Base-by-base conservation (phyloP, 768 basidiomycete genomes). In the Mycena alexandri region DNA sequence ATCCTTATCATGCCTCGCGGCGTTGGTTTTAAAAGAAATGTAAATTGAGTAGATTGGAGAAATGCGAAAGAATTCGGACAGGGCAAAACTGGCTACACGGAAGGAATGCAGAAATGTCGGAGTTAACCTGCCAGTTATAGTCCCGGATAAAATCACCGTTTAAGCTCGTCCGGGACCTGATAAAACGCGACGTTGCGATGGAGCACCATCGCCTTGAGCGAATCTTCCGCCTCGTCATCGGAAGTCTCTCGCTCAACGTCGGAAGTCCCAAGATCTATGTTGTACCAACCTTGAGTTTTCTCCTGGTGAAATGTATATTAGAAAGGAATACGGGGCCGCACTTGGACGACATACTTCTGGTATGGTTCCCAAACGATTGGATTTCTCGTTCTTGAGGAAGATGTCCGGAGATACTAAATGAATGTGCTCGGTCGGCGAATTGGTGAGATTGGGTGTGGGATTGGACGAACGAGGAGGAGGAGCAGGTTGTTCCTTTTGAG, bases 361-460 rank as follows among this genome's bases (percentile, higher is more conserved):
- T 11, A 65, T 57, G 11, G 24, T 51, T n/a, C 43, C 11, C 22
- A 60, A 33, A 36, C 57, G 55, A 50, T 24, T 21, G 12, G 50
- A 3, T 21, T 69, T 65, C n/a, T 61, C 63, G 59, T 56, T 57
- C 22, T 60, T 46, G 22, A 69, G 47, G 54, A 43, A 65, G 29
- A 69, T 69, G 4, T 69, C 68, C 8, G 68, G 68, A 11, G 68
- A 60, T 2, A 56, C 57, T 58, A 34, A 7, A 41, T 41, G 22
- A 21, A 48, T 24, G 47, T 10, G 17, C 5, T 12, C 21, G 51
- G 14, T 34, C 21, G 9, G 53, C 22, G 11, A 24, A 9, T 14
- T 38, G 11, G 36, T 10, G 14, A 17, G 22, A n/a, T 10, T 14
- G 14, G 13, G 2, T 3, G 7, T 13, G 14, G 2, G n/a, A 24